These are phyloP conservation scores for Lagenidium sp. DNA, from an alignment of 352 stramenopile species.

Conservation along the genomic window DNA sequence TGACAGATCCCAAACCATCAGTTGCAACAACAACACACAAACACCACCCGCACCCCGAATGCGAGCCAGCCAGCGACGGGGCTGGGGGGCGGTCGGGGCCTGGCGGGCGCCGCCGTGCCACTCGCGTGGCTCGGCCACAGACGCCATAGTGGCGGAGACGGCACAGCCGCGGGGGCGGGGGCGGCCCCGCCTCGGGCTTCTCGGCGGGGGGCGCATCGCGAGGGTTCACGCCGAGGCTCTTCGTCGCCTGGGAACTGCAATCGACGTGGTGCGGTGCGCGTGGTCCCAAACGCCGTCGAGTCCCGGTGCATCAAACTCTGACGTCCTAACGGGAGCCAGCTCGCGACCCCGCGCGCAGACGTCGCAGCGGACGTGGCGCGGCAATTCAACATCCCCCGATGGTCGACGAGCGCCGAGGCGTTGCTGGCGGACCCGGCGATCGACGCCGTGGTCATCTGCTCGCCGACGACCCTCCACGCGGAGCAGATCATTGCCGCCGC, in stretches of 20 bases:
- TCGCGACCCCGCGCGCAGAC: slow-evolving; percentile 16
- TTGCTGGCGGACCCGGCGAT: slow-evolving; percentile 90
- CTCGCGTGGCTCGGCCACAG: background rate
- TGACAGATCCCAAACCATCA: too few species aligned
- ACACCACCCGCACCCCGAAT: too few species aligned
- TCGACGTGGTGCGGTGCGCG: slow-evolving; percentile 33
- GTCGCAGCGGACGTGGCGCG: slow-evolving; percentile 25
- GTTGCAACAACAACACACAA: too few species aligned
- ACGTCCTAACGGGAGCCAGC: too few species aligned
- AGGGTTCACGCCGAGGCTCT: slow-evolving; percentile 48
- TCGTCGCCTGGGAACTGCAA: slow-evolving; percentile 29
- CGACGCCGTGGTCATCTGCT: slow-evolving; percentile 96
- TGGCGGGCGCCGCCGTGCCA: too few species aligned
- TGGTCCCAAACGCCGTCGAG: too few species aligned
- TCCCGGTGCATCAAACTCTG: too few species aligned
- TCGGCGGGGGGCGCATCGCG: slow-evolving; percentile 62
- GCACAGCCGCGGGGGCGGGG: background rate
- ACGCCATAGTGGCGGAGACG: background rate
- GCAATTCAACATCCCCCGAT: slow-evolving; percentile 43
- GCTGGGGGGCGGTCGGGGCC: too few species aligned
- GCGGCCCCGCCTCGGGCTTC: slow-evolving; percentile 44
- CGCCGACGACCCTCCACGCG: slow-evolving; percentile 89
- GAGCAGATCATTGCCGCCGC: slow-evolving; percentile 93
- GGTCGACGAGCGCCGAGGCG: slow-evolving; percentile 78
- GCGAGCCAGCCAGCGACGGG: too few species aligned